These are phyloP conservation scores for Dalbergia cochinchinensis DNA, from an alignment of 306 rosid species.

Conservation along the genomic window DNA sequence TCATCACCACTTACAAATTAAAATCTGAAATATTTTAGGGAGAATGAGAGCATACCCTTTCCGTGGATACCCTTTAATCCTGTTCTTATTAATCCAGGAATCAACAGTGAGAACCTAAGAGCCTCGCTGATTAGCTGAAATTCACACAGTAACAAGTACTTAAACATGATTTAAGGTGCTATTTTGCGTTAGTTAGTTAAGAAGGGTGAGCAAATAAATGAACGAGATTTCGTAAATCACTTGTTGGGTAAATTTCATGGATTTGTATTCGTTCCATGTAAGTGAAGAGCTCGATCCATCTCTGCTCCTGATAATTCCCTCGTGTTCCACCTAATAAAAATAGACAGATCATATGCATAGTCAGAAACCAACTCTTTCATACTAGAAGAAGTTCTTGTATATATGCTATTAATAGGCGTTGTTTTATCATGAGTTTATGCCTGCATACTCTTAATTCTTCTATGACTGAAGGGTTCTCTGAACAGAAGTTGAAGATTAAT, in stretches of 20 bases:
- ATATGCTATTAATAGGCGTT: too few relatives aligned
- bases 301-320: conserved; percentile 27
- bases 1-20: neutral
- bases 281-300: conserved; percentile 27
- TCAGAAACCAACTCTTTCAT: too few relatives aligned
- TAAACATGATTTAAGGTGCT: neutral
- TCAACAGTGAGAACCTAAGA: conserved; percentile 33
- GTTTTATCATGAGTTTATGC: too few relatives aligned
- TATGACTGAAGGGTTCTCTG: conserved; percentile 7
- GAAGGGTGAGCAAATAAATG: neutral
- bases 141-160: neutral
- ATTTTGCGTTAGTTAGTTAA: neutral
- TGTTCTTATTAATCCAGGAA: conserved; percentile 37
- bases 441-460: conserved; percentile 1
- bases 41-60: conserved; percentile 31
- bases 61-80: conserved; percentile 32
- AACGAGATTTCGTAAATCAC: neutral
- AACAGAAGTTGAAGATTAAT: neutral
- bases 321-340: conserved; percentile 39
- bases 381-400: neutral
- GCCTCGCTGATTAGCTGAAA: conserved; percentile 42
- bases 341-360: neutral
- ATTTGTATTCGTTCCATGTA: conserved; percentile 52
- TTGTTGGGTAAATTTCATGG: conserved; percentile 41
- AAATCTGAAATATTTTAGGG: neutral